phyloP scores from a whole-genome alignment of 768 basidiomycete species.

The Kondoa malvinella region DNA sequence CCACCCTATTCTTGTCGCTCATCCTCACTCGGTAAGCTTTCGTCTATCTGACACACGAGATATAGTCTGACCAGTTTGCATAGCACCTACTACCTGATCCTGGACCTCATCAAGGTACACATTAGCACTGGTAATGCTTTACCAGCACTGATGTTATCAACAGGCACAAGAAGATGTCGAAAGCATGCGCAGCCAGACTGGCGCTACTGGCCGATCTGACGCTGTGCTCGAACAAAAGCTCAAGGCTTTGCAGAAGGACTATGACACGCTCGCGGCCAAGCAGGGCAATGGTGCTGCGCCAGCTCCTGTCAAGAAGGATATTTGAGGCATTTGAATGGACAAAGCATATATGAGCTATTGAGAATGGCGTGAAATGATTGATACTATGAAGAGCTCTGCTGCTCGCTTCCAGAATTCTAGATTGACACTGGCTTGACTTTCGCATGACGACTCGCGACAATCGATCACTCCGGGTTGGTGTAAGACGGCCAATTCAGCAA shows the following conservation, averaged over 20 bases:
- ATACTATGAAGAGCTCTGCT: not conserved
- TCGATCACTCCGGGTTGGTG: too few species aligned
- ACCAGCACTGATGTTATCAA: not conserved
- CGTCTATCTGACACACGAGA: too few species aligned
- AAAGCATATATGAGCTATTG: too few species aligned
- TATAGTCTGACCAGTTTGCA: too few species aligned
- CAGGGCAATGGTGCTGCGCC: constrained; percentile 3
- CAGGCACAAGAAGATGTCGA: constrained; percentile 5
- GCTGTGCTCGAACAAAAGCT: constrained; percentile 11
- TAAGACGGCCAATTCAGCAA: not conserved
- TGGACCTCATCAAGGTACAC: constrained; percentile 77
- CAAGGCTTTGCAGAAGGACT: constrained; percentile 11
- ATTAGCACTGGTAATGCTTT: constrained; percentile 45
- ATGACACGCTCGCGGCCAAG: constrained; percentile 15
- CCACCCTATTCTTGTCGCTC: constrained; percentile 86
- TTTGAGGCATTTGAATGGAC: too few species aligned
- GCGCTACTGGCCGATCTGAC: not conserved
- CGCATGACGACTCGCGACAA: too few species aligned
- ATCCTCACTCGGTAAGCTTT: constrained; percentile 46
- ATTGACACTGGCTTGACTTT: too few species aligned
- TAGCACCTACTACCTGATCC: constrained; percentile 75
- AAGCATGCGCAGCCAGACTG: not conserved
- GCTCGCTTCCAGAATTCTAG: not conserved
- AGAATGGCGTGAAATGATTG: too few species aligned
- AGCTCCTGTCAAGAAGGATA: constrained; percentile 14